These are phyloP conservation scores for Bifiguratus adelaidae DNA, from an alignment of 192 early-diverging fungal species.

Conservation along the genomic window DNA sequence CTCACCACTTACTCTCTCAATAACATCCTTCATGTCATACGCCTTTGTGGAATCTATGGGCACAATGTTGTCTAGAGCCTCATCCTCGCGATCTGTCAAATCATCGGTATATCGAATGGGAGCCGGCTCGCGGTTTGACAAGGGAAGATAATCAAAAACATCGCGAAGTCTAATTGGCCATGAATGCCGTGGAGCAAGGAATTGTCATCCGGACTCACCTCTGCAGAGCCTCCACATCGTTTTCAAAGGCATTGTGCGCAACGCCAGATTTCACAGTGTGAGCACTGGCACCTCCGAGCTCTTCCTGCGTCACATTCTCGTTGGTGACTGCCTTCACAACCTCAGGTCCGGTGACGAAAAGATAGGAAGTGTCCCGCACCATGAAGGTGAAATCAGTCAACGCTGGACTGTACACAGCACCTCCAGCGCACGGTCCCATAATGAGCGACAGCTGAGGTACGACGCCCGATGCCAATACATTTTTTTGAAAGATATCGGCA, in stretches of 20 bases:
- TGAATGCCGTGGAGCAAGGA: neutral
- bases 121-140: conserved; percentile 66
- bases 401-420: conserved; percentile 95
- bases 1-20: conserved; percentile 22
- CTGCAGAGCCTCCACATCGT: conserved; percentile 85
- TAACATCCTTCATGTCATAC: conserved; percentile 90
- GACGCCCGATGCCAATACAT: conserved; percentile 87
- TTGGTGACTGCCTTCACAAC: conserved; percentile 95
- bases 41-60: conserved; percentile 83
- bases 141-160: conserved; percentile 80
- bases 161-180: conserved; percentile 50
- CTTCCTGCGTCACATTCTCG: conserved; percentile 90
- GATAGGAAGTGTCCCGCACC: conserved; percentile 90
- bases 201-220: conserved; percentile 14
- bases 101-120: conserved; percentile 57
- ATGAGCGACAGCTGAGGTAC: conserved; percentile 93
- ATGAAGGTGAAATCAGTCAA: conserved; percentile 96
- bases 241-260: conserved; percentile 86
- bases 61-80: conserved; percentile 77
- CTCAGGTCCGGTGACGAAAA: conserved; percentile 96
- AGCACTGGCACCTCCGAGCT: conserved; percentile 81
- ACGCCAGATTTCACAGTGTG: conserved; percentile 92
- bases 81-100: conserved; percentile 54
- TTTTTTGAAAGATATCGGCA: conserved; percentile 93
- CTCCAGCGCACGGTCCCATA: conserved; percentile 98